Base-by-base conservation (phyloP, 306 rosid genomes). In the Dicorynia guianensis region DNA sequence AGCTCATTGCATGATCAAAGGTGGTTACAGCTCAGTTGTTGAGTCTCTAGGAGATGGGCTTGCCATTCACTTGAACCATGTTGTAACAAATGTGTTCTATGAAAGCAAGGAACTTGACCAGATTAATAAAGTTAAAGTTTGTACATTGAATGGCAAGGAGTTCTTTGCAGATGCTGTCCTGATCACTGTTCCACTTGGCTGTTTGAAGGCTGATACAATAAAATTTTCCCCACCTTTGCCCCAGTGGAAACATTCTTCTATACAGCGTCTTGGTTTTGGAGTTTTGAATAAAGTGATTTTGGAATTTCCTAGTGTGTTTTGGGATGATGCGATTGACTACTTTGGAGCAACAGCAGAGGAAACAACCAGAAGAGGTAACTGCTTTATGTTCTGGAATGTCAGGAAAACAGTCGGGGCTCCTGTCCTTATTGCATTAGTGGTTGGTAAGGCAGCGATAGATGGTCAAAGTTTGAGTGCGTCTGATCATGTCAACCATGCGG, bases 311-410 rank as follows among this genome's bases (percentile, higher is more conserved):
- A 75, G 74, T 69, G 97, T 96, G 35, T 96, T 96, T 76, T 96
- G 99, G 99, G 98, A 96, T 87, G 99, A 96, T 76, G 81, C 98
- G 1, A 94, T 96, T 72, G 99, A 96, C 82, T 96, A 96, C 88
- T 96, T 96, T 87, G 99, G 99, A 75, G 96, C 99, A 71, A 96
- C 99, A 56, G 94, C 99, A 3, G 96, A 89, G 84, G 97, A 90
- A 83, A 93, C 97, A 79, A 76, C 76, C 77, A 75, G 55, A 85
- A 89, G 99, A 71, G 99, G 99, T 44, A 89, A 93, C 80, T 96
- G 99, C 79, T 96, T 96, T 85, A 96, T 93, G 99, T 96, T 96
- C 87, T 96, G 99, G 99, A 96, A 96, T 88, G 76, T 93, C 76
- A 93, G 71, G 81, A 96, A 93, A 87, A 96, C 99, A 4, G 97